phyloP scores from a whole-genome alignment of 345 rosid genomes.

The Dipteronia sinensis region DNA sequence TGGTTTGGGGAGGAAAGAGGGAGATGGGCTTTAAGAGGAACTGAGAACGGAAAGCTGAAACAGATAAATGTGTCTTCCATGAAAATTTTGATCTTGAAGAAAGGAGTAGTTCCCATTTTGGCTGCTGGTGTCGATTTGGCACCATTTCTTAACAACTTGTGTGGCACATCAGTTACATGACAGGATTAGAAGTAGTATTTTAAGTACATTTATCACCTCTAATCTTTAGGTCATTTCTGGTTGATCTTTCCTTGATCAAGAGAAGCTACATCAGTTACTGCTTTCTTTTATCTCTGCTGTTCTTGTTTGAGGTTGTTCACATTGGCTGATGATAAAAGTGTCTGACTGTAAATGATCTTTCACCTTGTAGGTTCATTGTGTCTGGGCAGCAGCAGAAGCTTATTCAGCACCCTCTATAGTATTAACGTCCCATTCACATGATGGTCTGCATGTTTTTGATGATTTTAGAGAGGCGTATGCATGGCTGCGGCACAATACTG shows the following conservation, averaged over 20 bases:
- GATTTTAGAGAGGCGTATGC: conserved; percentile 99
- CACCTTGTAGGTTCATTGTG: conserved; percentile 79
- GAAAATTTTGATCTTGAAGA: not conserved
- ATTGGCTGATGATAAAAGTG: conserved; percentile 9
- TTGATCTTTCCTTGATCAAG: not conserved
- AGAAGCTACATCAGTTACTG: not conserved
- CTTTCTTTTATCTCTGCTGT: conserved; percentile 2
- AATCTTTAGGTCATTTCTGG: conserved; percentile 1
- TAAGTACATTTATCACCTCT: not conserved
- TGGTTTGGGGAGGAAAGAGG: not conserved
- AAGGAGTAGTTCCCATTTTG: not conserved
- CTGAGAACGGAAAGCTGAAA: not conserved
- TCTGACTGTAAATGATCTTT: conserved; percentile 22
- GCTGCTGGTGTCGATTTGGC: conserved; percentile 1
- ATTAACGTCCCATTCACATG: conserved; percentile 70
- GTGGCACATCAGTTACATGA: not conserved
- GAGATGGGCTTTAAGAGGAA: not conserved
- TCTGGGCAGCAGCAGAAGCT: conserved; percentile 99
- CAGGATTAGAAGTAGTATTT: not conserved
- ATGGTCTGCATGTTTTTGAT: conserved; percentile 94
- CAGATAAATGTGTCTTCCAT: not conserved
- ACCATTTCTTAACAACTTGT: not conserved
- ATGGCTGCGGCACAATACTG: conserved; percentile 97
- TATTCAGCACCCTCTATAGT: conserved; percentile 99
- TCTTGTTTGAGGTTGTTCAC: not conserved